Evolutionary conservation across 768 basidiomycete genomes (phyloP), one percentile per base, ranked within the genome.

Genomic region (Boletellus ananas): DNA sequence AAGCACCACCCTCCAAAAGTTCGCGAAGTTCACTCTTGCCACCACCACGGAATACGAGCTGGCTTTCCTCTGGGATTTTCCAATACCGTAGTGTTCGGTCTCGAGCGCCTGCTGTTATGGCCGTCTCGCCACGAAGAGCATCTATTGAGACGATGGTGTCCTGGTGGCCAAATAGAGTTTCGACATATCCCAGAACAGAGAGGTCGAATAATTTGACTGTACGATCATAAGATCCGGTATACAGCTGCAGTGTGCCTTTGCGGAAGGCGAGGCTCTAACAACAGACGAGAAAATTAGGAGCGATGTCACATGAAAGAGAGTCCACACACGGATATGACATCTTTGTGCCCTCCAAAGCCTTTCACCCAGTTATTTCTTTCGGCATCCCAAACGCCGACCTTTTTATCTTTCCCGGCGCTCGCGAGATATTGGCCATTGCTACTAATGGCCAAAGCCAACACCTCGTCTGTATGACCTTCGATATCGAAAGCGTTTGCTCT

Each of bases 161-260:
- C 71, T 98, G 95, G 64, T 99, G 96, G 1, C 96, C 96, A 64
- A 95, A 99, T 4, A 98, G 74, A 8, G 95, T 97, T 67, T 99
- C 95, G 49, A 98, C 86, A 61, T 94, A 93, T 10, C 91, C 93
- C 77, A 95, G 80, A 6, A 90, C 89, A 52, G 72, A 78, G 40
- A 79, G 72, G 64, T 88, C 94, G 68, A 87, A 95, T 3, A 97
- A 74, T 67, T 95, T 95, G 49, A 96, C 63, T 0, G 94, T 93
- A 13, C 94, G 87, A 66, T 98, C 90, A 63, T 84, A 82, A 16
- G 91, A 87, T 34, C 79, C 81, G 16, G 85, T 79, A 69, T 89
- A 89, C 25, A 94, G 70, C 27, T 67, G 66, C 47, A 83, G 74
- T 3, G 88, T 83, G 40, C 79, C 81, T 69, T 89, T 90, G 16